These are phyloP conservation scores for Fraxinus baroniana DNA, from an alignment of 305 asterid genomes.

Conservation along the genomic window DNA sequence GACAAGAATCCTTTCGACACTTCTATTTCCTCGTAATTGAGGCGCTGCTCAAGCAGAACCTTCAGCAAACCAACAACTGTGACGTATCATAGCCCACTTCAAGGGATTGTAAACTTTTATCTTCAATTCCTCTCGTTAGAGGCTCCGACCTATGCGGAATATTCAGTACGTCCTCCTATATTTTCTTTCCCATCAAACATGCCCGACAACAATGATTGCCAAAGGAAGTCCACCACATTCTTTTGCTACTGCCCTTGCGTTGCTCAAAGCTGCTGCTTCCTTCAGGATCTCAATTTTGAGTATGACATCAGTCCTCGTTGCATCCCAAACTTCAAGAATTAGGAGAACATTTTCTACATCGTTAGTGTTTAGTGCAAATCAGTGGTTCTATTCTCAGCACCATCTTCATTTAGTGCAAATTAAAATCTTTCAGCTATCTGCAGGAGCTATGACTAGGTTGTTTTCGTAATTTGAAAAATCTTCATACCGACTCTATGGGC, in stretches of 20 bases:
- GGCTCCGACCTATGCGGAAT: not conserved
- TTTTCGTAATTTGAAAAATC: not conserved
- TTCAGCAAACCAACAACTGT: not conserved
- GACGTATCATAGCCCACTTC: not conserved
- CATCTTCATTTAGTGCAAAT: not conserved
- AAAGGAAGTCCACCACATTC: not conserved
- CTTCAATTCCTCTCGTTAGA: not conserved
- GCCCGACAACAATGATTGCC: not conserved
- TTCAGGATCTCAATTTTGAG: not conserved
- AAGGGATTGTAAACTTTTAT: not conserved
- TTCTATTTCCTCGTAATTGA: not conserved
- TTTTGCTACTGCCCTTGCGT: not conserved
- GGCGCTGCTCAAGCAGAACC: not conserved
- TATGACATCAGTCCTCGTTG: not conserved
- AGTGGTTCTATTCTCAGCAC: not conserved
- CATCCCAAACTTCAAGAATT: not conserved
- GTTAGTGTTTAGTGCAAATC: not conserved
- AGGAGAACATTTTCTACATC: not conserved
- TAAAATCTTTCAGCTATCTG: not conserved
- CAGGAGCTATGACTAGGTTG: not conserved
- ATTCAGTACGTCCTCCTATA: not conserved
- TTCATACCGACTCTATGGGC: not conserved
- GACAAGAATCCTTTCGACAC: not conserved
- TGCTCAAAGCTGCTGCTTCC: not conserved
- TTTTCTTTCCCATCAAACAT: not conserved